Evolutionary conservation across 1,284 basidiomycete species (phyloP), one percentile per base, ranked within the genome.

Genomic region (Nidula niveotomentosa): DNA sequence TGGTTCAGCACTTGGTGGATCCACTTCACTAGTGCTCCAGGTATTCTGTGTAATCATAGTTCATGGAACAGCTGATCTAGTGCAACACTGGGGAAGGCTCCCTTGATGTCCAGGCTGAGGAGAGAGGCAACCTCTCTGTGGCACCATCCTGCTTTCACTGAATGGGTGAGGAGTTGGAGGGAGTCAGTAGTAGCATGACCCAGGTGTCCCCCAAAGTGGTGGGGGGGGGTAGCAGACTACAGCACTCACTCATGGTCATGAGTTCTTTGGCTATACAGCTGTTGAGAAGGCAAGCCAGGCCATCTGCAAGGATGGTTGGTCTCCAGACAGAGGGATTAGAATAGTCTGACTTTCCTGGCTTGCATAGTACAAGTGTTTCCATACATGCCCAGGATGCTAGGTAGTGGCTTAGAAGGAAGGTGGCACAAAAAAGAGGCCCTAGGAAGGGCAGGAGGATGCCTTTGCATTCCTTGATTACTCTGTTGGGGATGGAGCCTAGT

Each of bases 61-160:
- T 69, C 64, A 49, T 69, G 58, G 0, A 65, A 33, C 2, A 72
- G 64, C 9, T 53, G 13, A 7, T 63, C 51, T 0, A 53, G 52
- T 1, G 50, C 23, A 6, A 60, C 51, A 51, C 57, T 64, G n/a
- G 68, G 67, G 56, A 71, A 71, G 3, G 69, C 67, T 0, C 57
- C 59, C 50, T 64, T 58, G 1, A 68, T 54, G 49, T 67, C 64
- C 10, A 65, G 57, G 43, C 65, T 62, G 8, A 68, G 60, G 1
- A 51, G 54, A 6, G 61, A 58, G 1, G 56, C 66, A 8, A 66
- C 66, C 37, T 60, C 43, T 2, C 54, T 50, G 41, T 34, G 54
- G 6, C 58, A n/a, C 67, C 66, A 69, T 1, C 61, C 57, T 12
- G 6, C 30, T 37, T 50, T 50, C 8, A 50, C 18, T 6, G 15